Conservation (phyloP, 306 rosid species). For the Glycine soja region DNA sequence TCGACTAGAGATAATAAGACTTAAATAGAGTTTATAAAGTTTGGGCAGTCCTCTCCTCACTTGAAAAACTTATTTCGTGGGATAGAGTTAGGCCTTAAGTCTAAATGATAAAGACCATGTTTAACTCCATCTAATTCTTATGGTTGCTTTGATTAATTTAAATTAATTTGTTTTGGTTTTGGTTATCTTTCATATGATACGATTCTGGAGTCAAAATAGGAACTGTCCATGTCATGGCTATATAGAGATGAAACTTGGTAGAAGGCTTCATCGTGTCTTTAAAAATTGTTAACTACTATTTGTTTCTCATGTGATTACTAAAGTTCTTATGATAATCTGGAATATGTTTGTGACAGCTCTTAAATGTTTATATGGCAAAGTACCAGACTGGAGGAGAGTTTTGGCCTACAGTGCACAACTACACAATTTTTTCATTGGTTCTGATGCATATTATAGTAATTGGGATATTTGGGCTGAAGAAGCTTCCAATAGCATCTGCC, state of each 20-base stretch:
- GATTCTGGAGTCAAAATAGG: not conserved
- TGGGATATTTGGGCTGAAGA: conserved; percentile 80
- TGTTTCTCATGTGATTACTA: conserved; percentile 19
- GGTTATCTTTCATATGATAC: conserved; percentile 14
- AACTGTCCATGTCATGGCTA: not conserved
- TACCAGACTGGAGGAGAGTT: conserved; percentile 74
- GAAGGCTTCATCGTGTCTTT: conserved; percentile 9
- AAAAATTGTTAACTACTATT: not conserved
- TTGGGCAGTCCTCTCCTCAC: too few species aligned
- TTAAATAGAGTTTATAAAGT: too few species aligned
- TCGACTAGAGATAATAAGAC: too few species aligned
- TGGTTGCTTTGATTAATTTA: too few species aligned
- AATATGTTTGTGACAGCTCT: conserved; percentile 59
- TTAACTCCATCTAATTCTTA: too few species aligned
- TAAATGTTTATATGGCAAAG: conserved; percentile 72
- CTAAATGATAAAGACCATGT: too few species aligned
- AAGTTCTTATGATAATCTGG: conserved; percentile 24
- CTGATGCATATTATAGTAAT: conserved; percentile 86
- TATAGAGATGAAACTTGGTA: conserved; percentile 16
- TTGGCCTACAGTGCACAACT: conserved; percentile 78
- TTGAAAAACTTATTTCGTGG: too few species aligned
- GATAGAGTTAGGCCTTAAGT: too few species aligned
- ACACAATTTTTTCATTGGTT: conserved; percentile 71
- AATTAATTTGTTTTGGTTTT: conserved; percentile 5
- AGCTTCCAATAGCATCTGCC: conserved; percentile 69